Evolutionary conservation across 208 protist species (phyloP).

Genomic region (Angomonas ambiguus): DNA sequence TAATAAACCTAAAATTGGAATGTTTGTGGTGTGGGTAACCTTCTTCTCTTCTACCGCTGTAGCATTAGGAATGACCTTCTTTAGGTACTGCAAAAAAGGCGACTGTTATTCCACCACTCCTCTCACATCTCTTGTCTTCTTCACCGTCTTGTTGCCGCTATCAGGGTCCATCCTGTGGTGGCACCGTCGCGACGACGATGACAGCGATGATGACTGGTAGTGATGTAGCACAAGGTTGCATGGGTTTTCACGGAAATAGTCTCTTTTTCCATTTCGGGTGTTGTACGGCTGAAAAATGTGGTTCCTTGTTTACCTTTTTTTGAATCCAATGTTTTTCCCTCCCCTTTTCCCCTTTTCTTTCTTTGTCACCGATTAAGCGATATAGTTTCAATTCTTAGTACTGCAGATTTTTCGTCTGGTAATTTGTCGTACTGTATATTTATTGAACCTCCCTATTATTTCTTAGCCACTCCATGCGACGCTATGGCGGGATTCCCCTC

Average conservation of each 20-base stretch:
- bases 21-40: conserved; percentile 70
- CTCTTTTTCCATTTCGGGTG: no score
- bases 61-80: conserved; percentile 40
- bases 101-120: conserved; percentile 31
- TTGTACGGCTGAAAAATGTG: no score
- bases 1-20: conserved; percentile 39
- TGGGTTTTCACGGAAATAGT: no score
- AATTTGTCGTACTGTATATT: no score
- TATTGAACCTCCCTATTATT: no score
- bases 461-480: neutral
- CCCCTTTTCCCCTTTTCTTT: no score
- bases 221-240: no score
- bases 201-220: conserved; percentile 26
- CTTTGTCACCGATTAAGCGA: no score
- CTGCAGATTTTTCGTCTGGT: no score
- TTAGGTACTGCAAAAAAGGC: conserved; percentile 38
- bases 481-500: neutral
- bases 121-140: conserved; percentile 54
- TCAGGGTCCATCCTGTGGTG: conserved; percentile 62
- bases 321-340: no score
- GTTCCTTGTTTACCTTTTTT: no score
- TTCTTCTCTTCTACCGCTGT: conserved; percentile 58
- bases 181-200: conserved; percentile 31
- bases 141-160: conserved; percentile 57
- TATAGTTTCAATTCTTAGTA: no score